These are phyloP conservation scores for Pyracantha coccinea DNA, from an alignment of 331 rosid genomes.

Conservation along the genomic window DNA sequence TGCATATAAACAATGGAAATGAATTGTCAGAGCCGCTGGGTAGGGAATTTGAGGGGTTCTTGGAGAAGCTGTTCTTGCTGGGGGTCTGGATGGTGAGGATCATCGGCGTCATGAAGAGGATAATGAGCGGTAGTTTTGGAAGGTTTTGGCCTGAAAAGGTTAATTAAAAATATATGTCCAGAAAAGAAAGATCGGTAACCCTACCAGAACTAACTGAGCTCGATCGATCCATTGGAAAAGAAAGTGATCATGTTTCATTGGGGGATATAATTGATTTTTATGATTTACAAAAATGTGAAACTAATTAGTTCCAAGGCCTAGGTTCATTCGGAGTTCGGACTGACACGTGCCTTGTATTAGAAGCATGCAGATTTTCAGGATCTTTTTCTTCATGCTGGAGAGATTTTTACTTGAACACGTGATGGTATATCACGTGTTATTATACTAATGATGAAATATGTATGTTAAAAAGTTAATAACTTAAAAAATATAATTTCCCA, in stretches of 20 bases:
- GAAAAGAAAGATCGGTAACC: constrained; percentile 15
- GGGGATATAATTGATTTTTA: background rate
- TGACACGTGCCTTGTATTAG: background rate
- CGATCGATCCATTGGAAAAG: constrained; percentile 9
- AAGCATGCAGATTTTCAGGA: background rate
- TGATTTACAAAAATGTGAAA: background rate
- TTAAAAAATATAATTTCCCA: no score
- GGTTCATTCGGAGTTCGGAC: background rate
- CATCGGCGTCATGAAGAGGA: constrained; percentile 7
- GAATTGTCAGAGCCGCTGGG: constrained; percentile 13
- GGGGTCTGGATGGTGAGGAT: background rate
- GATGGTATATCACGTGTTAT: rapidly evolving
- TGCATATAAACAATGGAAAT: background rate
- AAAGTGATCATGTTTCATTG: background rate
- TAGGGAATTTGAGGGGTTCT: constrained; percentile 49
- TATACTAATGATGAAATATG: no score
- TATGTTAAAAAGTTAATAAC: no score
- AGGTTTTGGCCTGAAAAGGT: constrained; percentile 36
- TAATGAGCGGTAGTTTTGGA: constrained; percentile 26
- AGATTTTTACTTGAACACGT: rapidly evolving
- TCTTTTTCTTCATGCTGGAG: background rate
- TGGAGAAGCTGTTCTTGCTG: constrained; percentile 18
- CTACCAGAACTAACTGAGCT: constrained; percentile 15
- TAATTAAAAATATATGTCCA: constrained; percentile 11
- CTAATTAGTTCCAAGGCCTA: background rate